phyloP scores from a whole-genome alignment of 2,329 filamentous ascomycete genomes.

The Hypoxylon sp. region DNA sequence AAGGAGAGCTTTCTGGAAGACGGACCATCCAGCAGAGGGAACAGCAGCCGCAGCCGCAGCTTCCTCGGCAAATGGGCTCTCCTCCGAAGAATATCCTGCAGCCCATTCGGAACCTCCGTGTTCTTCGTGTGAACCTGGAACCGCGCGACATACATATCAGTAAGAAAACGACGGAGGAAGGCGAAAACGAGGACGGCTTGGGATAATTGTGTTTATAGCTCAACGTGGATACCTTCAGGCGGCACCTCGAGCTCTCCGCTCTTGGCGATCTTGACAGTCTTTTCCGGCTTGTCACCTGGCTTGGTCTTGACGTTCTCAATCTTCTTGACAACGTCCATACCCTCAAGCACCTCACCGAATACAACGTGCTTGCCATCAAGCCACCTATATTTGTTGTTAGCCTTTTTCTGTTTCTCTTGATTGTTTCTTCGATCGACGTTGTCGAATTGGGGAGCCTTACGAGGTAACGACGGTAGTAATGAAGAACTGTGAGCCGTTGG shows the following conservation, averaged over 20 bases:
- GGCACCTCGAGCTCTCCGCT: constrained; percentile 87
- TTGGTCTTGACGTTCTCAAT: constrained; percentile 80
- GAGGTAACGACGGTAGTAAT: constrained; percentile 86
- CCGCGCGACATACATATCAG: constrained; percentile 52
- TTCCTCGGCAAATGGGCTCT: constrained; percentile 47
- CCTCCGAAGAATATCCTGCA: constrained; percentile 56
- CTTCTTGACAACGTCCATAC: constrained; percentile 83
- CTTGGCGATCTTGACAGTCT: constrained; percentile 82
- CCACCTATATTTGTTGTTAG: constrained; percentile 69
- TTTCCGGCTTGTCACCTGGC: constrained; percentile 76
- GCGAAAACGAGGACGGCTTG: constrained; percentile 50
- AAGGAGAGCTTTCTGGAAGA: constrained; percentile 66
- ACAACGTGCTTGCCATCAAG: constrained; percentile 88
- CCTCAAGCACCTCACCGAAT: constrained; percentile 90
- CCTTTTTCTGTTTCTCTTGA: background rate
- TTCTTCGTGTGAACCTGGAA: constrained; percentile 56
- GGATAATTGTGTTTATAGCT: constrained; percentile 75
- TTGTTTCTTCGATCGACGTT: background rate
- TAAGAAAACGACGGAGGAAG: constrained; percentile 56
- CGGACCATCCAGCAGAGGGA: constrained; percentile 58
- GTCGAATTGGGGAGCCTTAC: constrained; percentile 61
- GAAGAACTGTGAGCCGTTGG: constrained; percentile 92
- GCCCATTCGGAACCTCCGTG: constrained; percentile 58
- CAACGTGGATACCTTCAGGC: constrained; percentile 92
- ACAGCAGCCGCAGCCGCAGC: constrained; percentile 43